Base-by-base conservation (phyloP, 805 yeast genomes). In the Cyberlindnera subsufficiens region DNA sequence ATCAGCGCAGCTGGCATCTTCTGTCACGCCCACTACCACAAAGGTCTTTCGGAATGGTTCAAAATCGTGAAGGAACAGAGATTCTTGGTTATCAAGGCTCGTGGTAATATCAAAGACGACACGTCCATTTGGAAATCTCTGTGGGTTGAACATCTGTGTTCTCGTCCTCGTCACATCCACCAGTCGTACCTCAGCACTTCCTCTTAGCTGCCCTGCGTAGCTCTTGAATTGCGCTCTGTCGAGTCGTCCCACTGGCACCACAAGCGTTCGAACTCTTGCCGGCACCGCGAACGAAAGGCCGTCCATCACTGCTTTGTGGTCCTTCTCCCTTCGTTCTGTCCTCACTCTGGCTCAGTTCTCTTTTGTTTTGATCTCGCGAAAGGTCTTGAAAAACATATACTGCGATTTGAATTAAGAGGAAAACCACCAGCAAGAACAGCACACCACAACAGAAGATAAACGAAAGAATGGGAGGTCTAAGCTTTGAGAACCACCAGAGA, bases 401-500 rank as follows among this genome's bases (percentile, higher is more conserved):
- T 11, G 19, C 19, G 17, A n/a, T 15, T n/a, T 15, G 33, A 22
- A 22, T 22, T 11, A 22, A 17, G n/a, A 32, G 35, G 19, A 32
- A 13, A 17, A 1, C 32, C 18, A 33, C 13, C 20, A 30, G 9
- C 29, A 20, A 25, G 19, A 39, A 20, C 9, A n/a, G 27, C 29
- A 29, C 36, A 22, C 35, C 22, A 32, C 37, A 11, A 27, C 38
- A 35, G 13, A 19, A 18, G 16, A 25, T 18, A 30, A 11, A 31
- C 17, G 15, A 13, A 33, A 38, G 39, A 47, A 89, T 90, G 96
- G 78, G 88, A 4, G 99, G 99, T 30, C 77, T 91, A 44, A 82
- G 88, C 55, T 91, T 93, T 64, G 98, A 91, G 56, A 90, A 93
- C 66, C 86, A 76, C 64, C 96, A 88, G 64, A 84, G 99, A 72